Base-by-base conservation (phyloP, 352 stramenopile species). In the Elongisporangium anandrum region DNA sequence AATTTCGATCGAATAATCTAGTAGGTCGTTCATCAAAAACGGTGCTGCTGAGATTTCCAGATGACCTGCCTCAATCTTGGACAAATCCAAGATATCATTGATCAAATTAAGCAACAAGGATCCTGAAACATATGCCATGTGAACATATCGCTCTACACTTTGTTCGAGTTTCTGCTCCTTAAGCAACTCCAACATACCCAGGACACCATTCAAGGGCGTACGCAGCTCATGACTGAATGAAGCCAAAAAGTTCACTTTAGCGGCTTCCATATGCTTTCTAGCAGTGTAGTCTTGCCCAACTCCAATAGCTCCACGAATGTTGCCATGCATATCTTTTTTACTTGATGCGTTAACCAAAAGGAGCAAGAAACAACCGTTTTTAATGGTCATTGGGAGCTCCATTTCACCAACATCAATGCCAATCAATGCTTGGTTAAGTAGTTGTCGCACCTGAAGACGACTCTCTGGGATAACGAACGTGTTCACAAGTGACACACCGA, bases 231-330 rank as follows among this genome's bases (percentile, higher is more conserved):
- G 85, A 59, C 83, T 93, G 59, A 95, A 93, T 0, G 83, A 93
- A 9, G 85, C 85, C 51, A 95, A 60, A 59, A 95, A 95, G n/a
- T 90, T 93, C 29, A 93, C 84, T 58, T 92, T 93, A 0, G 83
- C 83, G 50, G 83, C 82, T 60, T 95, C 83, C 85, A 92, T 93
- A 50, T 93, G 81, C 57, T 93, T 93, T 19, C 85, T 73, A 2
- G 83, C 85, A 12, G 94, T 98, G 60, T 98, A 93, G 66, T 98
- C 93, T 71, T 98, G 92, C 12, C 88, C 90, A 49, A 98, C 88
- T 61, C 85, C 86, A 54, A 98, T 95, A 22, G 97, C 91, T 52
- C 92, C 94, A 41, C 95, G 87, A 64, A 98, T 89, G 56, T 96
- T 96, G 22, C 90, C 88, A 29, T 97, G 87, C 71, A 88, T 88